A percentile compares a stretch with the other conserved stretches of the same genome.
Evolutionary conservation across 116 monocot species (phyloP).

Genomic region (Posidonia oceanica): DNA sequence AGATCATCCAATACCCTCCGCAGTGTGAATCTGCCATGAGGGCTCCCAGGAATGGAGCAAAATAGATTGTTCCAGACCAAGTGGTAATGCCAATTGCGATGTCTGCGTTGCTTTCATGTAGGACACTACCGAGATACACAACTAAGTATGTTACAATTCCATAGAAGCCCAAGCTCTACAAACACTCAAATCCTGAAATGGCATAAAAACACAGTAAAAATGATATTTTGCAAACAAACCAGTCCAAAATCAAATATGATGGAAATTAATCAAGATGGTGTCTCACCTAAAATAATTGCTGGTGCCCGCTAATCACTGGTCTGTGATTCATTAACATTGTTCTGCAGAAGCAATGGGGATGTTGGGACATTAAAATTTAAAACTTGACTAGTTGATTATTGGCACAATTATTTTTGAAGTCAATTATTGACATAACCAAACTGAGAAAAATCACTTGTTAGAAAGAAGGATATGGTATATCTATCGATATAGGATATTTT

Average conservation of each 20-base stretch:
- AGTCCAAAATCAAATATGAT: not conserved
- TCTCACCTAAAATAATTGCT: conserved; percentile 12
- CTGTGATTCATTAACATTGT: not conserved
- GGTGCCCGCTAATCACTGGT: conserved; percentile 7
- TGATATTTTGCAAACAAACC: not conserved
- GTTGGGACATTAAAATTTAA: too few species aligned
- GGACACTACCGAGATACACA: conserved; percentile 34
- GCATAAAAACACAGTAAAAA: not conserved
- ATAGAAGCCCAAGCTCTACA: conserved; percentile 39
- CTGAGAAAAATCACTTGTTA: too few species aligned
- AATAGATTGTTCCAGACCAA: conserved; percentile 56
- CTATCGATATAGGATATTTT: too few species aligned
- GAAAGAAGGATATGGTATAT: too few species aligned
- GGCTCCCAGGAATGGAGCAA: conserved; percentile 51
- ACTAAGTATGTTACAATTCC: conserved; percentile 47
- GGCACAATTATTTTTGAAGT: too few species aligned
- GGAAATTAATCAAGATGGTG: not conserved
- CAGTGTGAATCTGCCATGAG: conserved; percentile 41
- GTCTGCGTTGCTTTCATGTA: conserved; percentile 40
- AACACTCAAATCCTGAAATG: conserved; percentile 30
- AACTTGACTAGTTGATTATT: too few species aligned
- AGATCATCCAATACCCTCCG: conserved; percentile 43
- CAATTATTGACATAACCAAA: too few species aligned
- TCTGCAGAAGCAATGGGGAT: too few species aligned
- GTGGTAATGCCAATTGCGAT: conserved; percentile 33